Percentiles rank a stretch among this genome's conserved stretches.
Conservation (phyloP, 164 flowering plant genomes). For the Chloranthus sessilifolius region DNA sequence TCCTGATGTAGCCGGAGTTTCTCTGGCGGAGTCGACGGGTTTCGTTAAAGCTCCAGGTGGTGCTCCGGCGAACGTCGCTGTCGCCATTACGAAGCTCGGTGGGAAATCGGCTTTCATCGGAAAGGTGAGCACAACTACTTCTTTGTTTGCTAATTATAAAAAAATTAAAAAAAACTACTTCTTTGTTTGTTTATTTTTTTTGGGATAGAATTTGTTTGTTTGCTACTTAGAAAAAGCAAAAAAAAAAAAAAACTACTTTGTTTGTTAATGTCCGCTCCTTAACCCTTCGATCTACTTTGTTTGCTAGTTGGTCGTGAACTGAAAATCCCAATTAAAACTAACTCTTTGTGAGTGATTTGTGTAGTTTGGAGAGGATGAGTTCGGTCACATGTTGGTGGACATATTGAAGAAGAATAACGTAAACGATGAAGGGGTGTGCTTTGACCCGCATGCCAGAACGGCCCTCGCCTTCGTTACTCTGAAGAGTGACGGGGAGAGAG, state of each 20-base stretch:
- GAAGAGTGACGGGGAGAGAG: constrained; percentile 39
- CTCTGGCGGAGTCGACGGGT: constrained; percentile 57
- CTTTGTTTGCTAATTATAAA: too few relatives aligned
- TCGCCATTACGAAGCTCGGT: constrained; percentile 59
- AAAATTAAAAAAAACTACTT: too few relatives aligned
- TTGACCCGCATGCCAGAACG: constrained; percentile 38
- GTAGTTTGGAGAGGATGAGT: constrained; percentile 49
- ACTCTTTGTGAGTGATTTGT: background rate
- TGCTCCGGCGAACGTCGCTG: constrained; percentile 82
- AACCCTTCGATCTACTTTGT: too few relatives aligned
- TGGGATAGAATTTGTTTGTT: too few relatives aligned
- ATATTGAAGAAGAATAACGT: constrained; percentile 39
- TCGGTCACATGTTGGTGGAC: constrained; percentile 39
- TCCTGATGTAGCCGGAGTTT: constrained; percentile 56
- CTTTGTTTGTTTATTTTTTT: too few relatives aligned
- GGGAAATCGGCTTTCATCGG: constrained; percentile 64
- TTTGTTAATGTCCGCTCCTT: too few relatives aligned
- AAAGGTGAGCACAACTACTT: too few relatives aligned
- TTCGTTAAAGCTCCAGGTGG: constrained; percentile 81
- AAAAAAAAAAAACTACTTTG: too few relatives aligned
- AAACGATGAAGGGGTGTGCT: constrained; percentile 28
- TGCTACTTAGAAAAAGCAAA: too few relatives aligned
- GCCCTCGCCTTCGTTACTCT: constrained; percentile 43
- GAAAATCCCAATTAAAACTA: background rate
- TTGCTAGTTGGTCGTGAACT: too few relatives aligned